Conservation (phyloP, 106 monocot species). For the Phalaenopsis equestris region DNA sequence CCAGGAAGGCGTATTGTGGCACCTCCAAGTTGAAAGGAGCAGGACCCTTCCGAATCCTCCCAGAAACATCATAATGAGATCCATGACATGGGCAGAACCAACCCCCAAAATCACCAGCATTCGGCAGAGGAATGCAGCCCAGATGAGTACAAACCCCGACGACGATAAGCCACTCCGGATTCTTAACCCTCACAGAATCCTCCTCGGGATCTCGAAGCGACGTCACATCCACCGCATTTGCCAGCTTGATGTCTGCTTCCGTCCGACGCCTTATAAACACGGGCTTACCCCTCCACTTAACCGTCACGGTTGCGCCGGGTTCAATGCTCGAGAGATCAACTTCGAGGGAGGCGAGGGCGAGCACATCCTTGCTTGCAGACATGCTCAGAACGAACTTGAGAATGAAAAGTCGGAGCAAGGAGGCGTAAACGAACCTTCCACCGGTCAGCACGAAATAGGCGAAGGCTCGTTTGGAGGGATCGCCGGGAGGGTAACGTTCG, state of each 20-base stretch:
- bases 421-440: slow-evolving; percentile 75
- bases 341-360: slow-evolving; percentile 76
- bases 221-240: slow-evolving; percentile 55
- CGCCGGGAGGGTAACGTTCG: slow-evolving; percentile 70
- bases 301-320: slow-evolving; percentile 64
- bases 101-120: slow-evolving; percentile 72
- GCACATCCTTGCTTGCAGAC: slow-evolving; percentile 78
- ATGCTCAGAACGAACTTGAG: slow-evolving; percentile 81
- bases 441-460: slow-evolving; percentile 84
- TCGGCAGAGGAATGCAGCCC: slow-evolving; percentile 80
- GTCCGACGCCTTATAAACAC: slow-evolving; percentile 73
- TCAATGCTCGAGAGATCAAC: slow-evolving; percentile 81
- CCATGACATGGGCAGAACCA: slow-evolving; percentile 93
- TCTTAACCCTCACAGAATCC: slow-evolving; percentile 49
- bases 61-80: slow-evolving; percentile 76
- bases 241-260: slow-evolving; percentile 55
- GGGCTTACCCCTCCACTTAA: slow-evolving; percentile 92
- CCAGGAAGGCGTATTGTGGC: slow-evolving; percentile 51
- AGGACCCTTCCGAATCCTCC: slow-evolving; percentile 81
- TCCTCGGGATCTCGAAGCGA: slow-evolving; percentile 67
- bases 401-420: slow-evolving; percentile 53
- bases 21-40: slow-evolving; percentile 79
- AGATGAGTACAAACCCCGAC: slow-evolving; percentile 75
- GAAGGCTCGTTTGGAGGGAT: slow-evolving; percentile 69
- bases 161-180: slow-evolving; percentile 75